Base-by-base conservation (phyloP, 345 rosid species). In the Alliaria petiolata region DNA sequence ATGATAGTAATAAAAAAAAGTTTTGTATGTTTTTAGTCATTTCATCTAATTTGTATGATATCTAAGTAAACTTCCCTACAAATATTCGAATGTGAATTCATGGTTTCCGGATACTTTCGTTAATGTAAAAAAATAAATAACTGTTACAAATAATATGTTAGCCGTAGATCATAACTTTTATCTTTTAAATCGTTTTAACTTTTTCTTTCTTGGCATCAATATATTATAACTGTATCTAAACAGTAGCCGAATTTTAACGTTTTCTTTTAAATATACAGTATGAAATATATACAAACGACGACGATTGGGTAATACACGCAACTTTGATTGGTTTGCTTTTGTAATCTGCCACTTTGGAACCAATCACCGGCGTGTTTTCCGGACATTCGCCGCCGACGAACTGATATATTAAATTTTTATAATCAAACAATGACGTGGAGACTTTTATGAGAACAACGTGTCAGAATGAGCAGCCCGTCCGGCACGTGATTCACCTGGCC, bases 331-430 rank as follows among this genome's bases (percentile, higher is more conserved):
- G 45, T 53, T 60, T 3, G 68, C 8, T 31, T 46, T 8, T 20
- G n/a, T 40, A 4, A 53, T 53, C 38, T 22, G 46, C 8, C 69
- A 62, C 30, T 20, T 64, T 26, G 40, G 40, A 35, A 36, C 22
- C 25, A 72, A 72, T 64, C 65, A 63, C 65, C 57, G 70, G 70
- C 76, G 64, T 72, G 39, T 72, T 72, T 35, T 17, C 62, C 65
- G 70, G 64, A 44, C 64, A 54, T 44, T 45, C 64, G 57, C 6
- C 57, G 70, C 57, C 56, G 49, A 45, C 65, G 56, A 71, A 1
- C 30, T 40, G 53, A 62, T 54, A 54, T 51, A 59, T 71, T 12
- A 63, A 31, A 72, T 51, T 33, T 20, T 31, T 60, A 50, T n/a
- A n/a, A n/a, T 52, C 12, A 51, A 51, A 51, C 11, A 43, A 22